These are phyloP conservation scores for Clavispora asparagi DNA, from an alignment of 805 yeast genomes.

Conservation along the genomic window DNA sequence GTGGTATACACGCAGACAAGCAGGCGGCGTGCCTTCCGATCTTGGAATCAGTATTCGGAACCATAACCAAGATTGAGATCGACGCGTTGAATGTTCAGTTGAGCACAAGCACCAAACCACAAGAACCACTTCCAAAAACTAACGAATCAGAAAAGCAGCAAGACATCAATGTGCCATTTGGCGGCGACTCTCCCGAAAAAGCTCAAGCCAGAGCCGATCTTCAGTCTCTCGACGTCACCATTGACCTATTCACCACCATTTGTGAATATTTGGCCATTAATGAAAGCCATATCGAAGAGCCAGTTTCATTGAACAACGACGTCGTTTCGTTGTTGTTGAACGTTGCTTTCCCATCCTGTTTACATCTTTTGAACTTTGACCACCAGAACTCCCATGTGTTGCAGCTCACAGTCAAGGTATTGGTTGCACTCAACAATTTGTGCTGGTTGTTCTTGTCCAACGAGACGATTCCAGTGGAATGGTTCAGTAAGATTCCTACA, in stretches of 20 bases:
- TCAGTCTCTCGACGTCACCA: conserved; percentile 61
- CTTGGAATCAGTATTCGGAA: conserved; percentile 18
- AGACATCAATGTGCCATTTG: conserved; percentile 21
- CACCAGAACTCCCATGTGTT: conserved; percentile 20
- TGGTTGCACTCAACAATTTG: conserved; percentile 68
- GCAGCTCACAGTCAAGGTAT: conserved; percentile 47
- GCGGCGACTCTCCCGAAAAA: conserved; percentile 31
- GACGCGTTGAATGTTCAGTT: conserved; percentile 5
- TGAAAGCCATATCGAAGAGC: conserved; percentile 19
- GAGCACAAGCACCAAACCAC: conserved; percentile 29
- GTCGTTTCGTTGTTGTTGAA: conserved; percentile 17
- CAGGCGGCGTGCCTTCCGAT: conserved; percentile 16
- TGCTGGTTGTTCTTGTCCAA: conserved; percentile 48
- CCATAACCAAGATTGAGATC: conserved; percentile 25
- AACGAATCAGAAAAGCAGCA: conserved; percentile 11
- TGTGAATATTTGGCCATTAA: conserved; percentile 50
- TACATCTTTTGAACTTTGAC: conserved; percentile 36
- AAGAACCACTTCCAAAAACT: conserved; percentile 24
- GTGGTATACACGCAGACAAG: conserved; percentile 12
- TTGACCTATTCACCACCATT: conserved; percentile 73
- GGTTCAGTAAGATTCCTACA: conserved; percentile 28
- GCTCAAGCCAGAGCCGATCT: conserved; percentile 45
- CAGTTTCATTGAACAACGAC: conserved; percentile 17
- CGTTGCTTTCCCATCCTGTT: conserved; percentile 25
- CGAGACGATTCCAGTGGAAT: conserved; percentile 29